phyloP scores from a whole-genome alignment of 805 yeast genomes.

The Metschnikowia amazonensis region DNA sequence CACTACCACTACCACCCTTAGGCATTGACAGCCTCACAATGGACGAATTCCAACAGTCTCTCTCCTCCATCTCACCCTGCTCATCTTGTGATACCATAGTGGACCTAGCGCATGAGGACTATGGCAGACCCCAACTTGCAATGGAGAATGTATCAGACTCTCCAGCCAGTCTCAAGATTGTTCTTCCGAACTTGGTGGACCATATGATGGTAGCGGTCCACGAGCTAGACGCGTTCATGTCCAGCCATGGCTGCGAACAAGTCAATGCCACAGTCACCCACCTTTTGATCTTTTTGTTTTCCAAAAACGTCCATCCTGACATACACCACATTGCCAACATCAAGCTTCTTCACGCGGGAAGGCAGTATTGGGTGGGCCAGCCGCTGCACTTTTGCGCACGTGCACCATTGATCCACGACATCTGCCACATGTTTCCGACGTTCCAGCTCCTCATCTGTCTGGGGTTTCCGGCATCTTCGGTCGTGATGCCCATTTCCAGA shows the following conservation, averaged over 20 bases:
- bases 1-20: too few relatives aligned
- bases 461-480: conserved; percentile 6
- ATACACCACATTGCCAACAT: conserved; percentile 10
- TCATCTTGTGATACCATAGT: conserved; percentile 12
- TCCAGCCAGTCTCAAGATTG: conserved; percentile 4
- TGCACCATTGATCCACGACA: conserved; percentile 8
- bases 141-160: not conserved
- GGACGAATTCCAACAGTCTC: not conserved
- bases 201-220: conserved; percentile 3
- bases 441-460: conserved; percentile 14
- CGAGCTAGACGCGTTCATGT: conserved; percentile 12
- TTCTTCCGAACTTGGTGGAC: conserved; percentile 16
- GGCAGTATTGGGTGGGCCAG: conserved; percentile 10
- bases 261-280: conserved; percentile 9
- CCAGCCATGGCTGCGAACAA: not conserved
- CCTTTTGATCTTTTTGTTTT: conserved; percentile 13
- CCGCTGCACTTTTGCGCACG: conserved; percentile 8
- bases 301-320: conserved; percentile 4
- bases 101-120: not conserved
- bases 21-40: not conserved
- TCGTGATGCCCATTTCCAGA: conserved; percentile 2
- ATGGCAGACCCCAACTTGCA: not conserved
- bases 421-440: conserved; percentile 9
- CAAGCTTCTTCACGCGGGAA: conserved; percentile 17
- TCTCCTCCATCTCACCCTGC: conserved; percentile 15